Evolutionary conservation across 148 eudicot species (phyloP).

Genomic region (Rhododendron williamsianum): DNA sequence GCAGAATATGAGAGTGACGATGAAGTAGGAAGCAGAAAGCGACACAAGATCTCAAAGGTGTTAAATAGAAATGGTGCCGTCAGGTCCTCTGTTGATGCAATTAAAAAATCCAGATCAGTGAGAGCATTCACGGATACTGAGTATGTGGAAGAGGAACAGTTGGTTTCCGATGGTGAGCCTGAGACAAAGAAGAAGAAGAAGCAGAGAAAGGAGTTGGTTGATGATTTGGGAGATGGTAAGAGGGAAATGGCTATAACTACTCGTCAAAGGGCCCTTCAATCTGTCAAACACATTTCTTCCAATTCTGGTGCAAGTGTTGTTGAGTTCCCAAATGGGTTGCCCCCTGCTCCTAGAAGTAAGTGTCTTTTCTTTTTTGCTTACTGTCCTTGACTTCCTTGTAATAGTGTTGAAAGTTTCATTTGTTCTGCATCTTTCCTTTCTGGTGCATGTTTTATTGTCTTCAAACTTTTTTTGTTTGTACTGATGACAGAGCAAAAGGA

Average conservation of each 20-base stretch:
- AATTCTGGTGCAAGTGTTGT: slow-evolving; percentile 26
- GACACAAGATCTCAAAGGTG: slow-evolving; percentile 19
- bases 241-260: slow-evolving; percentile 47
- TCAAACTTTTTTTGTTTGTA: not conserved
- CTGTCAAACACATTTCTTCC: slow-evolving; percentile 17
- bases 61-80: slow-evolving; percentile 6
- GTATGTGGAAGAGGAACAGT: slow-evolving; percentile 26
- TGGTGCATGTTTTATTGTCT: not conserved
- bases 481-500: slow-evolving; percentile 44
- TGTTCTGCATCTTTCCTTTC: not conserved
- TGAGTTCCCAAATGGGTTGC: slow-evolving; percentile 47
- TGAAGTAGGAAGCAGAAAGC: slow-evolving; percentile 20
- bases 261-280: slow-evolving; percentile 44
- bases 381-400: not conserved
- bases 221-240: slow-evolving; percentile 16
- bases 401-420: not conserved
- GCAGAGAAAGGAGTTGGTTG: slow-evolving; percentile 16
- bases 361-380: not conserved
- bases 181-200: slow-evolving; percentile 20
- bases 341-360: slow-evolving; percentile 43
- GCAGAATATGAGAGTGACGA: slow-evolving; percentile 18
- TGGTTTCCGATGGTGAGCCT: slow-evolving; percentile 33
- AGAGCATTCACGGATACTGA: slow-evolving; percentile 23
- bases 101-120: slow-evolving; percentile 19
- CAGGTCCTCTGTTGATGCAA: not conserved